These are phyloP conservation scores for Orbilia quercus DNA, from an alignment of 2,329 filamentous ascomycete species.

Conservation along the genomic window DNA sequence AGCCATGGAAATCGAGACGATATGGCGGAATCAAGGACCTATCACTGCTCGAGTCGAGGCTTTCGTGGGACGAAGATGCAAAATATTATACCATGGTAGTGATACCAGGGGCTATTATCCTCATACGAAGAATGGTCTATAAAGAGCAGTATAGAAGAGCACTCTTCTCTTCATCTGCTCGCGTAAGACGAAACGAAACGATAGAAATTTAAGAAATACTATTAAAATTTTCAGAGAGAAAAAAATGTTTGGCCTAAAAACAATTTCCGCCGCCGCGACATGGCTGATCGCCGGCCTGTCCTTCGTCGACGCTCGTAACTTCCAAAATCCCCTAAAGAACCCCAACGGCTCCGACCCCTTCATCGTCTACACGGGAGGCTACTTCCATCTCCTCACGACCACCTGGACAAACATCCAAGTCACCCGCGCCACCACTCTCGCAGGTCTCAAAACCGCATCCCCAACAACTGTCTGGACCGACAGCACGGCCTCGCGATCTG, in stretches of 20 bases:
- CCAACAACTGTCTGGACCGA: conserved; percentile 68
- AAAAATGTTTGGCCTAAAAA: conserved; percentile 38
- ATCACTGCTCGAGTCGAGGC: conserved; percentile 5
- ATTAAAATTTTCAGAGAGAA: too few species aligned
- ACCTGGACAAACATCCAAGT: conserved; percentile 70
- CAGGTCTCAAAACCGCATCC: conserved; percentile 69
- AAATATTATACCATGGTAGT: background rate
- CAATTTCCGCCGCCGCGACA: conserved; percentile 24
- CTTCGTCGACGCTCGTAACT: conserved; percentile 61
- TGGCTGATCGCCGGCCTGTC: conserved; percentile 36
- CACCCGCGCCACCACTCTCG: conserved; percentile 68
- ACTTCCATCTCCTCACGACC: conserved; percentile 71
- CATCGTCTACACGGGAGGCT: conserved; percentile 68
- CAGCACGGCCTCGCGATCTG: conserved; percentile 65
- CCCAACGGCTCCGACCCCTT: conserved; percentile 69
- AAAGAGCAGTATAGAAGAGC: background rate
- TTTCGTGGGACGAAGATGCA: conserved; percentile 6
- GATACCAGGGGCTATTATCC: background rate
- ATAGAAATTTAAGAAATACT: background rate
- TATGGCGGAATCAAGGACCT: background rate
- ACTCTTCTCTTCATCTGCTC: background rate
- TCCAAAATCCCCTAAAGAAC: conserved; percentile 68
- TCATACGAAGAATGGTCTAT: background rate
- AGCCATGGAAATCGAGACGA: background rate
- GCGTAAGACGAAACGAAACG: background rate